Base-by-base conservation (phyloP, 1,284 basidiomycete genomes). In the Apiotrichum domesticum region DNA sequence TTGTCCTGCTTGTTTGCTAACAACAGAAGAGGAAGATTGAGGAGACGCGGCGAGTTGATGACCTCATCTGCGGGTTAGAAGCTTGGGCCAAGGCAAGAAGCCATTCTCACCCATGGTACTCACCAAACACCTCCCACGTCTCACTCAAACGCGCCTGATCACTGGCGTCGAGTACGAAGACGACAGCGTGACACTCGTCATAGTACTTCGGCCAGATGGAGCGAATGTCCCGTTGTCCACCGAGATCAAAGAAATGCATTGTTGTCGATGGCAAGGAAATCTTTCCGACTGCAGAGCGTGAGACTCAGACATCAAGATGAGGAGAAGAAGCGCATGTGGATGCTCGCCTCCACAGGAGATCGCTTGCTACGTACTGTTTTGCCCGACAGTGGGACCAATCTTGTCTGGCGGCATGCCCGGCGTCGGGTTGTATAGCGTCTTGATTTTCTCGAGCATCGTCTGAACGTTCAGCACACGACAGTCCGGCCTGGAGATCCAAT, bases 51-150 rank as follows among this genome's bases (percentile, higher is more conserved):
- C 1, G 87, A 84, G 35, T 87, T 87, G 9, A 94, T 81, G 4
- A 95, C 89, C 9, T 83, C 81, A 70, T 94, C 91, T 92, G 75
- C 4, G 34, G 5, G 33, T 48, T 33, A 35, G 33, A 13, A 42
- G 14, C 29, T 29, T 29, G 29, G 29, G 2, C 29, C 29, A 33
- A 33, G 7, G 34, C 21, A 14, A 5, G 11, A 21, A 50, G 48
- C 9, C 15, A 15, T 14, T 29, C 35, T 13, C 4, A 3, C 2
- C 4, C 11, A 15, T 8, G 5, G 29, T 35, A 75, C 87, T 58
- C 76, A 93, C 91, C 90, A 68, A 97, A 96, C 6, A 92, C 91
- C 63, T 90, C 87, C 92, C 92, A 96, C 11, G 88, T 88, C 78
- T 95, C 92, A 55, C 86, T 84, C 45, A 96, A 77, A 41, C 91